These are phyloP conservation scores for Tephrocybe rancida DNA, from an alignment of 768 basidiomycete genomes.

Conservation along the genomic window DNA sequence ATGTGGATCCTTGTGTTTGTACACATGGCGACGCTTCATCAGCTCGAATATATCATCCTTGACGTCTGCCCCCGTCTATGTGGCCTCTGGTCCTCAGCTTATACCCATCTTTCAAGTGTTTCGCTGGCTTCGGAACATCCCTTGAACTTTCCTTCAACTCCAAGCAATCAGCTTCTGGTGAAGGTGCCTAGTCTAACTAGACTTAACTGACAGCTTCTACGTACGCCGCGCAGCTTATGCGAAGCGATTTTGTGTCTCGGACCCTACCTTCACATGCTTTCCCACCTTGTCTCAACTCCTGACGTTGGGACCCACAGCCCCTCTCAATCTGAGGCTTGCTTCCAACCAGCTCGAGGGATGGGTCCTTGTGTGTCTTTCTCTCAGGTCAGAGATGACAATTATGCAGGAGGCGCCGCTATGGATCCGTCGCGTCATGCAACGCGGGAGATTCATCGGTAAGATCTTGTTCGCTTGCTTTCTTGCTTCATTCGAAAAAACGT, in stretches of 20 bases:
- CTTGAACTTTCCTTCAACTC: not conserved
- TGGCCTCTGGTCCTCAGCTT: not conserved
- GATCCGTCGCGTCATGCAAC: not conserved
- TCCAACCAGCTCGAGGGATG: not conserved
- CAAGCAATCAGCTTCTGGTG: conserved; percentile 2
- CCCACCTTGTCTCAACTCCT: conserved; percentile 5
- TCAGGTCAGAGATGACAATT: not conserved
- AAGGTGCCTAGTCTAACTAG: not conserved
- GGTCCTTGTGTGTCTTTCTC: not conserved
- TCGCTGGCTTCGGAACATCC: conserved; percentile 4
- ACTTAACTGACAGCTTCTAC: not conserved
- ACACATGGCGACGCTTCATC: conserved; percentile 10
- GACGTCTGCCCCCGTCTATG: not conserved
- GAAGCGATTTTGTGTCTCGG: conserved; percentile 8
- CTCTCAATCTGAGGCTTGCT: not conserved
- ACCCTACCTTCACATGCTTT: conserved; percentile 11
- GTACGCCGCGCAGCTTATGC: not conserved
- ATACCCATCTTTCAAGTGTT: not conserved
- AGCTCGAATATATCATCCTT: conserved; percentile 6
- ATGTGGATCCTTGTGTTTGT: conserved; percentile 1
- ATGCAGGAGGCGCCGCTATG: not conserved
- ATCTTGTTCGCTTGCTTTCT: conserved; percentile 11
- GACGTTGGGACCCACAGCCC: not conserved
- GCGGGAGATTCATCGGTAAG: not conserved
- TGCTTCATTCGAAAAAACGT: conserved; percentile 9